A percentile compares a stretch with the other conserved stretches of the same genome.
Conservation (phyloP, 768 basidiomycete genomes). For the Xanthoconium purpureum region DNA sequence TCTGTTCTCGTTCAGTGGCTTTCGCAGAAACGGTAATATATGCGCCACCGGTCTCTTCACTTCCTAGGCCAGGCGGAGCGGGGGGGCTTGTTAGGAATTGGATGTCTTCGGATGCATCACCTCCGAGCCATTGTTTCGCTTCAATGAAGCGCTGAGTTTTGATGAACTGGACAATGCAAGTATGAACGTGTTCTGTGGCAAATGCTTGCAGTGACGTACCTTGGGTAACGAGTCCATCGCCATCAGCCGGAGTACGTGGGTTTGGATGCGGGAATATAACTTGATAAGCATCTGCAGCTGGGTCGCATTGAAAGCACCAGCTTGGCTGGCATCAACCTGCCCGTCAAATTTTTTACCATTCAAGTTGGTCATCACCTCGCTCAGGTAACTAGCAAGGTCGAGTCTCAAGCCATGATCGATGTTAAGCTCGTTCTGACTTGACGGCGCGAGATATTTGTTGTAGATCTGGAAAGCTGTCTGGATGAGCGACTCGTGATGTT, state of each 20-base stretch:
- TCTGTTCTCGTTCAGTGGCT: constrained; percentile 62
- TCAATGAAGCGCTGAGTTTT: constrained; percentile 81
- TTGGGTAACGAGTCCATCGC: constrained; percentile 99
- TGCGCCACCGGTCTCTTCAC: constrained; percentile 76
- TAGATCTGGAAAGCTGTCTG: constrained; percentile 92
- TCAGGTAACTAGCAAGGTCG: constrained; percentile 90
- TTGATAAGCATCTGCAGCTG: constrained; percentile 92
- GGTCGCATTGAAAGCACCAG: constrained; percentile 85
- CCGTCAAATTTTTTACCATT: constrained; percentile 78
- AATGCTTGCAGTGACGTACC: constrained; percentile 40
- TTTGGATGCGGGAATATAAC: constrained; percentile 94
- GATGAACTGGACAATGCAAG: constrained; percentile 59
- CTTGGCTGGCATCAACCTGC: constrained; percentile 78
- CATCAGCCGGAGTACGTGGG: constrained; percentile 95
- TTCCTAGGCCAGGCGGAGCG: constrained; percentile 66
- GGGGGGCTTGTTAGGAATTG: constrained; percentile 54
- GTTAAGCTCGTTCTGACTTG: constrained; percentile 94
- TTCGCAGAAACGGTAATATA: constrained; percentile 84
- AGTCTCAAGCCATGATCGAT: constrained; percentile 96
- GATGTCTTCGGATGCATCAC: constrained; percentile 66
- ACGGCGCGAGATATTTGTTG: constrained; percentile 93
- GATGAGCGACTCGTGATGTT: constrained; percentile 92
- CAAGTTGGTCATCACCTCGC: constrained; percentile 77
- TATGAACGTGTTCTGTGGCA: constrained; percentile 8
- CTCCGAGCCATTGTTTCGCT: constrained; percentile 75